Evolutionary conservation across 768 basidiomycete genomes (phyloP).

Genomic region (Dentipellis sp.): DNA sequence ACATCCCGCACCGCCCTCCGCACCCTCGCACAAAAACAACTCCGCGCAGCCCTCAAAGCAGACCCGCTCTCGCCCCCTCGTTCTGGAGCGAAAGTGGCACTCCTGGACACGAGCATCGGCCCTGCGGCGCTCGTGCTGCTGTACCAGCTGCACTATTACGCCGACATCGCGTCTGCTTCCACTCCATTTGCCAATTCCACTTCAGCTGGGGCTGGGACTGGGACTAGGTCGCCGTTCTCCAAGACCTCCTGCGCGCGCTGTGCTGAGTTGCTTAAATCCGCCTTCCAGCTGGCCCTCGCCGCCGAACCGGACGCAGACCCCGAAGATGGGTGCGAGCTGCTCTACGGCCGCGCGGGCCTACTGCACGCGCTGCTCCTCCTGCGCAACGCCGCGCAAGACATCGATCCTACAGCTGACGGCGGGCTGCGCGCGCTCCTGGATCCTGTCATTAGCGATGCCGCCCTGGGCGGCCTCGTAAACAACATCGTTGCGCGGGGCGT

Average conservation of each 20-base stretch:
- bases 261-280: constrained; percentile 7
- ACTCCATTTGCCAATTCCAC: background rate
- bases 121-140: constrained; percentile 19
- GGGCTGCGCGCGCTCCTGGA: constrained; percentile 10
- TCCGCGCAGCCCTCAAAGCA: background rate
- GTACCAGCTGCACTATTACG: constrained; percentile 10
- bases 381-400: constrained; percentile 16
- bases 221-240: background rate
- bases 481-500: constrained; percentile 38
- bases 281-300: constrained; percentile 7
- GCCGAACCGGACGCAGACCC: constrained; percentile 13
- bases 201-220: background rate
- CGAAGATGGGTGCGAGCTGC: constrained; percentile 45
- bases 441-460: constrained; percentile 26
- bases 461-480: constrained; percentile 28
- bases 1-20: background rate
- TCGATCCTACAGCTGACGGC: background rate
- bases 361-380: constrained; percentile 43
- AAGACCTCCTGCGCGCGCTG: constrained; percentile 6
- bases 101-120: constrained; percentile 22
- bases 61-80: background rate
- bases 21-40: background rate
- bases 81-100: constrained; percentile 8
- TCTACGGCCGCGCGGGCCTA: constrained; percentile 51
- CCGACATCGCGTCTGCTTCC: constrained; percentile 3